A percentile compares a stretch with the other conserved stretches of the same genome.
phyloP scores from a whole-genome alignment of 2,329 filamentous ascomycete species.

The Pestalotiopsis sp. region DNA sequence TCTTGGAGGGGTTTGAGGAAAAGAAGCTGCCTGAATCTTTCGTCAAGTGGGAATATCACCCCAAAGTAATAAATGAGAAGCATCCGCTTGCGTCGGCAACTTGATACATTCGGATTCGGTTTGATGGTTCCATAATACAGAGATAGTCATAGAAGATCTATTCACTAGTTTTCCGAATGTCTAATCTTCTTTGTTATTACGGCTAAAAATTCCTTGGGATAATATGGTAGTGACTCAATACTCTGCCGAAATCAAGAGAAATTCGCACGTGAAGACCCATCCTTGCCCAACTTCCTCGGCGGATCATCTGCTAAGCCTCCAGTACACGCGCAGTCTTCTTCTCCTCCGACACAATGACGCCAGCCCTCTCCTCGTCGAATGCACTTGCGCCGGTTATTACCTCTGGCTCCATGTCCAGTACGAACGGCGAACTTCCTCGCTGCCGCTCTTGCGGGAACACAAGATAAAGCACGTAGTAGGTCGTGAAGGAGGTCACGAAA shows the following conservation, averaged over 20 bases:
- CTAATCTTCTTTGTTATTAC: too few relatives aligned
- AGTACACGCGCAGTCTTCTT: not conserved
- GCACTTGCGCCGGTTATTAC: not conserved
- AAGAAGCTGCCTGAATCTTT: not conserved
- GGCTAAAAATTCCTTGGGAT: too few relatives aligned
- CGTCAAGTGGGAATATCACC: not conserved
- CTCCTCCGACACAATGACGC: not conserved
- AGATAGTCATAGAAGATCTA: too few relatives aligned
- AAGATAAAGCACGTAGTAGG: constrained; percentile 23
- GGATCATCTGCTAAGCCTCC: not conserved
- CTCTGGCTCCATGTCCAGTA: constrained; percentile 24
- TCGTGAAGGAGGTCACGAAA: constrained; percentile 22
- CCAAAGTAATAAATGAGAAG: not conserved
- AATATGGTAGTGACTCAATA: too few relatives aligned
- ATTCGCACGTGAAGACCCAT: too few relatives aligned
- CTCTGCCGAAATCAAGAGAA: too few relatives aligned
- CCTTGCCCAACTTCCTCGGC: too few relatives aligned
- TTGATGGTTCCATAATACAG: too few relatives aligned
- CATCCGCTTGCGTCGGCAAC: not conserved
- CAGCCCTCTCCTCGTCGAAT: not conserved
- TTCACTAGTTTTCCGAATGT: too few relatives aligned
- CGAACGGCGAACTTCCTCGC: constrained; percentile 26
- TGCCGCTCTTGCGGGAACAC: constrained; percentile 25
- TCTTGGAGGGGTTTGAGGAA: not conserved
- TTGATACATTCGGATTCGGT: too few relatives aligned